phyloP scores from a whole-genome alignment of 441 rosid species.

The Biscutella laevigata region DNA sequence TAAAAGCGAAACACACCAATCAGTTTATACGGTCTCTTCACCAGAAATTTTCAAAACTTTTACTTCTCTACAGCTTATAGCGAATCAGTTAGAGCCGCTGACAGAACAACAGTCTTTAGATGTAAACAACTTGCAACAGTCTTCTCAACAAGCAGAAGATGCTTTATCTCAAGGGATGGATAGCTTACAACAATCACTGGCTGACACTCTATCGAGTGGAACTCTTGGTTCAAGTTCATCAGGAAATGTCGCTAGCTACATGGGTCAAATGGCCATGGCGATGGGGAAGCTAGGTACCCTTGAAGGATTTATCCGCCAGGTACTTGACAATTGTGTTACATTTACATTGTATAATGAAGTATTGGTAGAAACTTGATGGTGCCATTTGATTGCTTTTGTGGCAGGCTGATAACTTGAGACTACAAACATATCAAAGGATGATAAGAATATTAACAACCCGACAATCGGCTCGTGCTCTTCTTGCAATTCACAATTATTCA shows the following conservation, averaged over 20 bases:
- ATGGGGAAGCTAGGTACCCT: conserved; percentile 96
- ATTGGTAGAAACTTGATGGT: background rate
- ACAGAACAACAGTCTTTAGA: conserved; percentile 82
- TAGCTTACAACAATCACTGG: conserved; percentile 79
- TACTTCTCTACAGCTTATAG: conserved; percentile 51
- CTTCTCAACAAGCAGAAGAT: conserved; percentile 97
- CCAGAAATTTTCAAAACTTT: background rate
- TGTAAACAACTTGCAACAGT: conserved; percentile 72
- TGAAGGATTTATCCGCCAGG: conserved; percentile 88
- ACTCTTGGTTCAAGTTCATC: conserved; percentile 80
- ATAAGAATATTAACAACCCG: conserved; percentile 71
- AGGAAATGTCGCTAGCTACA: conserved; percentile 89
- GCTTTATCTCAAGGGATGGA: conserved; percentile 99
- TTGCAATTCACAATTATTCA: conserved; percentile 79
- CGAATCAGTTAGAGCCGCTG: conserved; percentile 77
- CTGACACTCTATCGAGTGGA: conserved; percentile 83
- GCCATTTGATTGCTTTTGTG: background rate
- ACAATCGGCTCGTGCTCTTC: conserved; percentile 87
- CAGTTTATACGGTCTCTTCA: background rate
- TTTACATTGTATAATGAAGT: background rate
- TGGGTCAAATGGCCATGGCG: conserved; percentile 99
- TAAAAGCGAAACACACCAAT: background rate
- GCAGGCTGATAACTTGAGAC: conserved; percentile 92
- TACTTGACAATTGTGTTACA: conserved; percentile 17
- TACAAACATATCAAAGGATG: conserved; percentile 86